These are phyloP conservation scores for Phellopilus nigrolimitatus DNA, from an alignment of 1,284 basidiomycete genomes.

Conservation along the genomic window DNA sequence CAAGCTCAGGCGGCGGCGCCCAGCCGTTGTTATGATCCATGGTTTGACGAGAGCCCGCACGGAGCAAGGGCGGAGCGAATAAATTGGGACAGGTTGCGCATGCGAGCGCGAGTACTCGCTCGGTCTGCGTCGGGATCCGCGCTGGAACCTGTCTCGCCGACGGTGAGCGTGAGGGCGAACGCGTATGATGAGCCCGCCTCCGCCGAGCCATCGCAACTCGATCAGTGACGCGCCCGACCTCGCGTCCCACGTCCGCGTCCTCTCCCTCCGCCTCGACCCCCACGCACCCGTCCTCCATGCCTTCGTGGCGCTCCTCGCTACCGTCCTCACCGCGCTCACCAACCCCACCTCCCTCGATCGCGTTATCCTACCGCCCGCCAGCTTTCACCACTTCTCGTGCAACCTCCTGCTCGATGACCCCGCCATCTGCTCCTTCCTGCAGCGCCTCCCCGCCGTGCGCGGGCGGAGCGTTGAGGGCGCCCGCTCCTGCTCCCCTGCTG, in stretches of 20 bases:
- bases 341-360: slow-evolving; percentile 54
- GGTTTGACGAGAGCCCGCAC: too few relatives aligned
- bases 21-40: too few relatives aligned
- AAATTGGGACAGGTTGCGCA: too few relatives aligned
- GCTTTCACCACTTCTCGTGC: slow-evolving; percentile 50
- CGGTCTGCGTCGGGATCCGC: too few relatives aligned
- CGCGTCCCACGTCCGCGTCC: slow-evolving; percentile 54
- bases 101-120: too few relatives aligned
- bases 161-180: too few relatives aligned
- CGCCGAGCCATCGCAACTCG: too few relatives aligned
- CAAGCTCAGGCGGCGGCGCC: too few relatives aligned
- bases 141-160: too few relatives aligned
- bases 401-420: slow-evolving; percentile 57
- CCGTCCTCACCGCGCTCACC: slow-evolving; percentile 53
- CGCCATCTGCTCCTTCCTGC: slow-evolving; percentile 52
- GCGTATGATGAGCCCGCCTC: too few relatives aligned
- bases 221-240: too few relatives aligned
- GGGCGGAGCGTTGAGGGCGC: slow-evolving; percentile 9
- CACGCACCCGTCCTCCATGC: slow-evolving; percentile 35
- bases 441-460: slow-evolving; percentile 36
- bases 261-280: slow-evolving; percentile 48
- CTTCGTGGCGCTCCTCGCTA: slow-evolving; percentile 46
- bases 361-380: slow-evolving; percentile 44
- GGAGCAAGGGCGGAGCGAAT: too few relatives aligned
- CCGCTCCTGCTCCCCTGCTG: slow-evolving; percentile 23